Base-by-base conservation (phyloP, 2,329 filamentous ascomycete genomes). In the Lasiodiplodia theobromae region DNA sequence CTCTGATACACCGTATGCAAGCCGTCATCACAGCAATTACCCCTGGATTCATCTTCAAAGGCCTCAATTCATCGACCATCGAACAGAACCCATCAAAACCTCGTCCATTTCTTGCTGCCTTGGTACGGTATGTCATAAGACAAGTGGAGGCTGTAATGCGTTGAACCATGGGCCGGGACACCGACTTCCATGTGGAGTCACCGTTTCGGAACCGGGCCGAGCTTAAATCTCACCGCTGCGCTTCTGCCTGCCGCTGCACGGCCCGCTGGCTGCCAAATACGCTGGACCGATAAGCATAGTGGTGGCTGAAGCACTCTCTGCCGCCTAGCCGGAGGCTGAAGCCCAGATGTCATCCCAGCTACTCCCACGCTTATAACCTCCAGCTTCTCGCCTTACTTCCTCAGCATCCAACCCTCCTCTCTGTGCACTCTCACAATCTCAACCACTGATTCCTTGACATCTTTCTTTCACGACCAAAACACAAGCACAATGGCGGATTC, bases 211-310 rank as follows among this genome's bases (percentile, higher is more conserved):
- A 37, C 3, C 28, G 18, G 53, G 16, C 28, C 53, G 31, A 56
- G 53, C 53, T 56, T 12, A 14, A 14, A 56, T 21, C 53, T 21
- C 28, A 56, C 53, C 18, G 31, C 28, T 28, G 8, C 53, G 53
- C 53, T 56, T 37, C 53, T 56, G 53, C 53, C 53, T 56, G 53
- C 11, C 18, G 25, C 52, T 37, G 52, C 53, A 56, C 53, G 53
- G 16, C 53, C 25, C 53, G 53, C 53, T 28, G n/a, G 4, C 31
- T 56, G 7, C 53, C 53, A 34, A 3, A 5, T 56, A 18, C n/a
- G 53, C 53, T 28, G 28, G 53, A 16, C 11, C 31, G 28, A 10
- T 37, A 37, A 37, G 53, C 28, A 56, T 28, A 3, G 53, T 37
- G 53, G 53, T 56, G 53, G 53, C 53, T 56, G 53, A 56, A 28